These are phyloP conservation scores for Xanthoconium purpureum DNA, from an alignment of 768 basidiomycete genomes.

Conservation along the genomic window DNA sequence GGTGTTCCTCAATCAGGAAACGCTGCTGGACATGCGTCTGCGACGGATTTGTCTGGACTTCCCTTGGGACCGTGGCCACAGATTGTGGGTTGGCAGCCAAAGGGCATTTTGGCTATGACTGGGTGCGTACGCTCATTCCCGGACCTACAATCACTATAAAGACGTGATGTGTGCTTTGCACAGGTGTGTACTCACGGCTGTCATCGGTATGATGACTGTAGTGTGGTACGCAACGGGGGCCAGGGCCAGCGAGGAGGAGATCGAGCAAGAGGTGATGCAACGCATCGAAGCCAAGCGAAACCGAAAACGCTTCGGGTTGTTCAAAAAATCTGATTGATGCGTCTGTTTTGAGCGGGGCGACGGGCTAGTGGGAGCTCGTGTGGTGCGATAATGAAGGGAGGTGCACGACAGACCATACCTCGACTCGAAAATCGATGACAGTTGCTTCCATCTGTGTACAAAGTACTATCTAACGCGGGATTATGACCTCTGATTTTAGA, in stretches of 20 bases:
- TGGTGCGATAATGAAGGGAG: no score
- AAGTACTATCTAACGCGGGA: no score
- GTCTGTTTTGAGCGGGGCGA: no score
- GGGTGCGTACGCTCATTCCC: conserved; percentile 41
- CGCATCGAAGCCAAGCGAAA: conserved; percentile 56
- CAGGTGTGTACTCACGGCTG: conserved; percentile 79
- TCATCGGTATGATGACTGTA: conserved; percentile 78
- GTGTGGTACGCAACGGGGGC: conserved; percentile 84
- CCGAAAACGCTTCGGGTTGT: conserved; percentile 43
- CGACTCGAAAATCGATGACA: no score
- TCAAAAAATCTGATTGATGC: conserved; percentile 14
- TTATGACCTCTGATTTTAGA: no score
- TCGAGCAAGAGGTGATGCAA: conserved; percentile 65
- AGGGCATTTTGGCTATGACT: conserved; percentile 73
- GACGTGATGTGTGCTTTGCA: conserved; percentile 30
- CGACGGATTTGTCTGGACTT: conserved; percentile 67
- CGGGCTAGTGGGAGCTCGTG: no score
- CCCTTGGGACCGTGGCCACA: conserved; percentile 71
- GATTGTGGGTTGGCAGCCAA: conserved; percentile 66
- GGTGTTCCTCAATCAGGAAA: conserved; percentile 70
- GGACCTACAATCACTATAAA: neutral
- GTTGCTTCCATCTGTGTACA: no score
- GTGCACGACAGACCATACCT: no score
- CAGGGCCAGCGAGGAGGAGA: conserved; percentile 71
- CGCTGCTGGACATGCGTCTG: conserved; percentile 74